Base-by-base conservation (phyloP, 441 rosid species). In the Melastoma candidum region DNA sequence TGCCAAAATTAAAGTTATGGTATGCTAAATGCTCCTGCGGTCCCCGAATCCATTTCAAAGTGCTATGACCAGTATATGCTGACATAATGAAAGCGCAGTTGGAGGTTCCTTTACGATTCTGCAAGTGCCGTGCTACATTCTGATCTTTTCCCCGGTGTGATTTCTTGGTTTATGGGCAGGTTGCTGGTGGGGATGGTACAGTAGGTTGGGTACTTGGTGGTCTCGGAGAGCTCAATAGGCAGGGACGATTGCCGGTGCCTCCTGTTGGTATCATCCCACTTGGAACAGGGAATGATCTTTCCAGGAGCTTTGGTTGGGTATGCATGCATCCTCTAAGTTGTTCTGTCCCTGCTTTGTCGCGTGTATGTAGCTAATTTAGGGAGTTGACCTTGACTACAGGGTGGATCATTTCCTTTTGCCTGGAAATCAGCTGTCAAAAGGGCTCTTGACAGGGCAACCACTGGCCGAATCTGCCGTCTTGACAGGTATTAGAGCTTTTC, bases 101-200 rank as follows among this genome's bases (percentile, higher is more conserved):
- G 1, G 56, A 52, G 1, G 56, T 17, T 3, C 26, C 5, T 52
- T 39, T 32, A 5, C 22, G 3, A 24, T 39, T 52, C 26, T 52
- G 22, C 17, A 32, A 32, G 8, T 32, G 41, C 41, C 6, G 36
- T 29, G 36, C 7, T 29, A 3, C 46, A 9, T 52, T 12, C 14
- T 29, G 25, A 52, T 52, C 22, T 43, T 29, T 52, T 11, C 44
- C 11, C 41, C 14, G 12, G 12, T 11, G 55, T 11, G 9, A 36
- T 26, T 43, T 52, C 29, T 52, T 44, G 62, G 66, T 56, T 58
- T 56, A 49, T 69, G 59, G 54, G 70, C 72, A 93, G 96, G 98
- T 90, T 72, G 95, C 95, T 14, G 95, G 98, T 74, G 98, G 96
- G 65, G 96, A 90, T 82, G 98, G 98, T 68, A 88, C 97, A 1